Evolutionary conservation across 768 basidiomycete genomes (phyloP).

Genomic region (Infundibulicybe gibba): DNA sequence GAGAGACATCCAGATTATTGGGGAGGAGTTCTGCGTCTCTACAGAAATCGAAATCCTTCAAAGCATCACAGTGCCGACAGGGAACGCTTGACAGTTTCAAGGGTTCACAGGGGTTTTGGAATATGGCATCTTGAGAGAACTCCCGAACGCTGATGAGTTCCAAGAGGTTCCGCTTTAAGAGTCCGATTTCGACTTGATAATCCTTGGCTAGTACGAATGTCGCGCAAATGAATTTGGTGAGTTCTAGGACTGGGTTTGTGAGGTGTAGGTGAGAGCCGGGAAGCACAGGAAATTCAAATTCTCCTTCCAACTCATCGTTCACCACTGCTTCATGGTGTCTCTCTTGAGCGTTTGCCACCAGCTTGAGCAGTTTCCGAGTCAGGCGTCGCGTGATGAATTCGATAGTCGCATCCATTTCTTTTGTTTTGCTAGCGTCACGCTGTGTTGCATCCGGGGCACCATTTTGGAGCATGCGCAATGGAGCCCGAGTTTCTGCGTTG

Average conservation of each 20-base stretch:
- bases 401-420: slow-evolving; percentile 64
- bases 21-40: slow-evolving; percentile 84
- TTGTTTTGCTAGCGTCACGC: slow-evolving; percentile 60
- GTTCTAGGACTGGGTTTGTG: slow-evolving; percentile 81
- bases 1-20: slow-evolving; percentile 39
- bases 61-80: slow-evolving; percentile 79
- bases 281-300: slow-evolving; percentile 79
- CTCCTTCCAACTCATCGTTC: slow-evolving; percentile 46
- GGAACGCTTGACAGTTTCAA: slow-evolving; percentile 84
- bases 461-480: slow-evolving; percentile 64
- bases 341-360: slow-evolving; percentile 60
- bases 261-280: slow-evolving; percentile 84
- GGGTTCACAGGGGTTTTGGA: slow-evolving; percentile 90
- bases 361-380: slow-evolving; percentile 74
- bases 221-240: slow-evolving; percentile 84
- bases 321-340: slow-evolving; percentile 57
- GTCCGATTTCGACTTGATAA: slow-evolving; percentile 81
- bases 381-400: slow-evolving; percentile 80
- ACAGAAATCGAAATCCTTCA: slow-evolving; percentile 94
- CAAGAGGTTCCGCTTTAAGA: slow-evolving; percentile 85
- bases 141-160: slow-evolving; percentile 86
- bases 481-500: slow-evolving; percentile 58
- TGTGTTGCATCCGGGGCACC: slow-evolving; percentile 64
- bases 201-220: slow-evolving; percentile 77
- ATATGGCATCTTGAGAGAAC: slow-evolving; percentile 80